A percentile compares a stretch with the other conserved stretches of the same genome.
phyloP scores from a whole-genome alignment of 179 eudicot genomes.

The Silene coronaria region DNA sequence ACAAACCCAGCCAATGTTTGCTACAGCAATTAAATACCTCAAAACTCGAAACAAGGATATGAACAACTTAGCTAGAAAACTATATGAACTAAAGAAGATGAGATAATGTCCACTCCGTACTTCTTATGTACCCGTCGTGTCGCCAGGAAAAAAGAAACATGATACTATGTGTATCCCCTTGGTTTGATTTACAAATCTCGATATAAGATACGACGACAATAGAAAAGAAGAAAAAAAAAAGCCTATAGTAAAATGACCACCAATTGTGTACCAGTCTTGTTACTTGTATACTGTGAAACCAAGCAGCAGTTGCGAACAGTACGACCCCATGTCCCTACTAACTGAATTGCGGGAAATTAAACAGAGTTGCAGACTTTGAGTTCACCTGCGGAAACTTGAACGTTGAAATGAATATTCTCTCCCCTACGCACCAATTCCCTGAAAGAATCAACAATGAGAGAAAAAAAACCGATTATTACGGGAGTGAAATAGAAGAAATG shows the following conservation, averaged over 20 bases:
- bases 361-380: conserved; percentile 25
- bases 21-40: conserved; percentile 29
- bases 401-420: conserved; percentile 25
- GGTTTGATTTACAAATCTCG: conserved; percentile 42
- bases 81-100: conserved; percentile 23
- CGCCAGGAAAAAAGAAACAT: conserved; percentile 28
- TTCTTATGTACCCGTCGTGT: conserved; percentile 35
- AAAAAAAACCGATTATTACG: not conserved
- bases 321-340: conserved; percentile 27
- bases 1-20: conserved; percentile 27
- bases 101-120: conserved; percentile 27
- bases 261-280: conserved; percentile 23
- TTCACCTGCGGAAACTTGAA: conserved; percentile 28
- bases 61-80: conserved; percentile 34
- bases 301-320: conserved; percentile 29
- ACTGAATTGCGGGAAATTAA: conserved; percentile 23
- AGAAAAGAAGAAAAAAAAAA: conserved; percentile 23
- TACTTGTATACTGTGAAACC: conserved; percentile 26
- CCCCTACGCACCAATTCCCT: conserved; percentile 27
- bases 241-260: conserved; percentile 41
- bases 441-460: conserved; percentile 8
- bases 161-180: conserved; percentile 36
- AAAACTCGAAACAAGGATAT: conserved; percentile 23
- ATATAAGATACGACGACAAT: conserved; percentile 23
- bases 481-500: not conserved